phyloP scores from a whole-genome alignment of 768 basidiomycete species.

The Daedaleopsis sinensis region DNA sequence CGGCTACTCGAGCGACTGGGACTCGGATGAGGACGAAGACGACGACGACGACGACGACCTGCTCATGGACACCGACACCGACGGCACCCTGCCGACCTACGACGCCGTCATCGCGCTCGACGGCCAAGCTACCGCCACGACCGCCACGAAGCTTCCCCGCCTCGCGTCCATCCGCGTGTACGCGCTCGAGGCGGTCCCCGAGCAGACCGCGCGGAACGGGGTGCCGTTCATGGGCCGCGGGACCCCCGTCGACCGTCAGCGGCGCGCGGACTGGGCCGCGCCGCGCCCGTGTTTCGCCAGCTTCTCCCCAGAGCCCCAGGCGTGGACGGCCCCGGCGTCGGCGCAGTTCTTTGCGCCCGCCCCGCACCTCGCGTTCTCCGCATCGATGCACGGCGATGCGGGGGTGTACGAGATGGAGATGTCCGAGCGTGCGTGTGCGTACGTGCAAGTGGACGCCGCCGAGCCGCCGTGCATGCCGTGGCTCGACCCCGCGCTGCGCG shows the following conservation, averaged over 20 bases:
- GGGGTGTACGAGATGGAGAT: no score
- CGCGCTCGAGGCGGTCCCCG: slow-evolving; percentile 9
- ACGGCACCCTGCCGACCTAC: slow-evolving; percentile 1
- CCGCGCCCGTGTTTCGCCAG: not conserved
- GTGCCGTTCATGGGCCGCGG: slow-evolving; percentile 22
- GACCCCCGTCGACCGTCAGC: slow-evolving; percentile 21
- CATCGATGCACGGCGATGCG: no score
- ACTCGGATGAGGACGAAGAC: slow-evolving; percentile 10
- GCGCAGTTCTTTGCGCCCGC: not conserved
- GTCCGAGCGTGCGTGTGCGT: no score
- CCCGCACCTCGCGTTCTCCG: not conserved
- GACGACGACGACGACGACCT: slow-evolving; percentile 8
- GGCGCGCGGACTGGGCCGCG: slow-evolving; percentile 19
- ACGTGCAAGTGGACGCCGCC: not conserved
- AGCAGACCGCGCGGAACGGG: slow-evolving; percentile 10
- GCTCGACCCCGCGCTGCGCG: slow-evolving; percentile 18
- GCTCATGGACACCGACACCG: slow-evolving; percentile 4
- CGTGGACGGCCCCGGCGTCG: not conserved
- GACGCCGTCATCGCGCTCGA: slow-evolving; percentile 11
- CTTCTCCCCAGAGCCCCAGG: not conserved
- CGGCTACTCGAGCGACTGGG: slow-evolving; percentile 4
- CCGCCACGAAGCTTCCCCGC: slow-evolving; percentile 10
- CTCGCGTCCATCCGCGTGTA: slow-evolving; percentile 15
- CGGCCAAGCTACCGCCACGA: not conserved
- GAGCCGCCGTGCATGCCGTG: not conserved